A percentile compares a stretch with the other conserved stretches of the same genome.
Conservation (phyloP, 495 filamentous ascomycete species). For the Talaromyces proteolyticus region DNA sequence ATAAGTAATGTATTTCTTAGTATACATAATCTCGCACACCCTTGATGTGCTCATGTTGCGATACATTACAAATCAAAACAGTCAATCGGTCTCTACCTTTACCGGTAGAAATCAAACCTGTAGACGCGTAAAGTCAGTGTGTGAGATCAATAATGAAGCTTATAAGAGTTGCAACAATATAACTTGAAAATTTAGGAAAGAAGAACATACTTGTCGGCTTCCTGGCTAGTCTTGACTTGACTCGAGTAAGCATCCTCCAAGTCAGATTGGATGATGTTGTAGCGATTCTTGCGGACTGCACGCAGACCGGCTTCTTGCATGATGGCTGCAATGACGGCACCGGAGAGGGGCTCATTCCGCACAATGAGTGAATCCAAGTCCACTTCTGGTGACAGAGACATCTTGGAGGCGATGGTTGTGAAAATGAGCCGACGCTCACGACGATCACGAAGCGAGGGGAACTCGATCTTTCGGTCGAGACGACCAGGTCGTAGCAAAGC, state of each 20-base stretch:
- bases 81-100: no score
- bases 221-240: slow-evolving; percentile 85
- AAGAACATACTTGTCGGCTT: slow-evolving; percentile 51
- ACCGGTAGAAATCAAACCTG: slow-evolving; percentile 55
- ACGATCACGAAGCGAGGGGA: slow-evolving; percentile 83
- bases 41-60: no score
- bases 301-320: slow-evolving; percentile 98
- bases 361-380: slow-evolving; percentile 94
- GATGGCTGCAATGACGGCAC: slow-evolving; percentile 94
- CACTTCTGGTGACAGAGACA: slow-evolving; percentile 94
- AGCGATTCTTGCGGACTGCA: slow-evolving; percentile 95
- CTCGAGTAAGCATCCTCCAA: slow-evolving; percentile 92
- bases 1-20: neutral
- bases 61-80: neutral
- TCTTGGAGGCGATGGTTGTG: slow-evolving; percentile 89
- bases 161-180: no score
- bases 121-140: slow-evolving; percentile 13
- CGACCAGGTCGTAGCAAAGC: slow-evolving; percentile 90
- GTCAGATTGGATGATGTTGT: slow-evolving; percentile 96
- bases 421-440: slow-evolving; percentile 95
- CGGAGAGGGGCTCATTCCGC: slow-evolving; percentile 89
- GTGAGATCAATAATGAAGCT: no score
- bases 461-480: slow-evolving; percentile 97
- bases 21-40: neutral
- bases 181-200: neutral